Evolutionary conservation across 108 stramenopile species (phyloP).

Genomic region (Cylindrotheca closterium): DNA sequence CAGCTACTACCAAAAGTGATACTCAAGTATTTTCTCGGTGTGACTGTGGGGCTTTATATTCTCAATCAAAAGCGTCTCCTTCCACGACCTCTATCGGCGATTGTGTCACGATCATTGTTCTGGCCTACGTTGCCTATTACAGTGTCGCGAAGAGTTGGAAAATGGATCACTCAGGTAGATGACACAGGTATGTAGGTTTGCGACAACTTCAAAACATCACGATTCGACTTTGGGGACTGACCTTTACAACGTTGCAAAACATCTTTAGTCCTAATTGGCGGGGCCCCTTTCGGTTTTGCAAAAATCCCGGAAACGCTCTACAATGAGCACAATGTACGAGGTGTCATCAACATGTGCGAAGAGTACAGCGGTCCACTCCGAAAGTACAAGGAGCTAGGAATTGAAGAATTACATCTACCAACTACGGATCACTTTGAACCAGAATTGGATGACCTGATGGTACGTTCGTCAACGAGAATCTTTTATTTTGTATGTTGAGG

Average conservation of each 20-base stretch:
- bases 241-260: neutral
- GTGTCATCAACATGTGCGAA: slow-evolving; percentile 85
- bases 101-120: slow-evolving; percentile 67
- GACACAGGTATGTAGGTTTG: slow-evolving; percentile 52
- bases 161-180: slow-evolving; percentile 76
- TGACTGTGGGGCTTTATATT: slow-evolving; percentile 68
- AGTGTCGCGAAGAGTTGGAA: slow-evolving; percentile 56
- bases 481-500: neutral
- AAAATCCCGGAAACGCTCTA: slow-evolving; percentile 57
- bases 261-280: slow-evolving; percentile 61
- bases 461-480: slow-evolving; percentile 8
- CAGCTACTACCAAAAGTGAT: slow-evolving; percentile 8
- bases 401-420: slow-evolving; percentile 68
- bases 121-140: slow-evolving; percentile 87
- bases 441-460: slow-evolving; percentile 58
- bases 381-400: slow-evolving; percentile 67
- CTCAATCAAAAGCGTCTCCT: slow-evolving; percentile 79
- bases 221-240: neutral
- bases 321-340: slow-evolving; percentile 58
- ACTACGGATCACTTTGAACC: slow-evolving; percentile 89
- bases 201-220: neutral
- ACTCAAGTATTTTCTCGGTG: slow-evolving; percentile 15
- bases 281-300: slow-evolving; percentile 74
- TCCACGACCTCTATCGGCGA: slow-evolving; percentile 52
- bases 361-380: slow-evolving; percentile 69